Conservation (phyloP, 1,284 basidiomycete genomes). For the Moniliophthora roreri region DNA sequence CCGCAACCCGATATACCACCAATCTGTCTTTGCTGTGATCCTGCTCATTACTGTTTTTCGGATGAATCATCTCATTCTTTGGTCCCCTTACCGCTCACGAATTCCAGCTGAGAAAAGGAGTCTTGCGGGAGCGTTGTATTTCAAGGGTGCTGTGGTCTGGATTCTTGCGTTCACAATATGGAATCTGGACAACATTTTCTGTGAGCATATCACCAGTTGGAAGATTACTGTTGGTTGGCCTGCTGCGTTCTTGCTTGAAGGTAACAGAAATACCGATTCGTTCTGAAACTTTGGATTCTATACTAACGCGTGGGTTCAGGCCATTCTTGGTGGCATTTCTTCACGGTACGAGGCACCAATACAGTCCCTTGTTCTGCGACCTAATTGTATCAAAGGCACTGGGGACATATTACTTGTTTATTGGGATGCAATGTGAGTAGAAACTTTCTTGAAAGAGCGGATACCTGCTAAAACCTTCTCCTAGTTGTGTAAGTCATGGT, state of each 20-base stretch:
- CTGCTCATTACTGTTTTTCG: constrained; percentile 46
- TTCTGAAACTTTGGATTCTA: not conserved
- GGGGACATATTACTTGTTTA: constrained; percentile 59
- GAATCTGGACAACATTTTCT: constrained; percentile 71
- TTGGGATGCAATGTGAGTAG: constrained; percentile 57
- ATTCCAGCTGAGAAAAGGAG: constrained; percentile 43
- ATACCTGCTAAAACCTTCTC: not conserved
- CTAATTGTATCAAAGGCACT: constrained; percentile 36
- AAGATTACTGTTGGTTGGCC: constrained; percentile 62
- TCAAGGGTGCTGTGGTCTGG: constrained; percentile 47
- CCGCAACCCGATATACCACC: constrained; percentile 68
- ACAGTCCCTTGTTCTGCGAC: constrained; percentile 5
- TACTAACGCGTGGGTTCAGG: constrained; percentile 34
- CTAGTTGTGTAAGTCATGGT: constrained; percentile 44
- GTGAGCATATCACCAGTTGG: constrained; percentile 50
- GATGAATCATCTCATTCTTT: constrained; percentile 46
- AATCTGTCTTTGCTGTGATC: constrained; percentile 56
- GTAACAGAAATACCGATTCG: constrained; percentile 25
- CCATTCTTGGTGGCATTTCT: constrained; percentile 71
- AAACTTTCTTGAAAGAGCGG: not conserved
- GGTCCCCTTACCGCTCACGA: constrained; percentile 34
- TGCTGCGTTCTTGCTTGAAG: constrained; percentile 61
- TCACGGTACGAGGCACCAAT: constrained; percentile 43
- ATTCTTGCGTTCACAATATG: constrained; percentile 59
- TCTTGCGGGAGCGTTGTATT: constrained; percentile 41